Conservation (phyloP, 2,329 filamentous ascomycete species). For the Mycosphaerella sp. region DNA sequence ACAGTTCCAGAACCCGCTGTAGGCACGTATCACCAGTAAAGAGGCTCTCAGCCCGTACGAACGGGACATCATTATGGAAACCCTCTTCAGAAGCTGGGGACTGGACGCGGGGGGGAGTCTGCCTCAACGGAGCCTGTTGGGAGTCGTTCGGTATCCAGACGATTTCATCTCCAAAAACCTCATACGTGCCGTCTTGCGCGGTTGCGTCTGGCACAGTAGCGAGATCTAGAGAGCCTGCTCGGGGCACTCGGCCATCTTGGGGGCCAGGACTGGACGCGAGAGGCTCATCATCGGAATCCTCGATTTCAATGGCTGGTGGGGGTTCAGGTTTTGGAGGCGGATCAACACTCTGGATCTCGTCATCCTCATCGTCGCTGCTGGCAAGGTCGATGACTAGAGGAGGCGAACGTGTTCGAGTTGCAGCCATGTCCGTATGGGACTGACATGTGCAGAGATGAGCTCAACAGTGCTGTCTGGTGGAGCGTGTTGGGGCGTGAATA, state of each 20-base stretch:
- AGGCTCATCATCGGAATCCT: neutral
- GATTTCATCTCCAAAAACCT: constrained; percentile 4
- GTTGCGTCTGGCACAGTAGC: neutral
- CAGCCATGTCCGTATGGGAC: neutral
- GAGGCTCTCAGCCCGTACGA: neutral
- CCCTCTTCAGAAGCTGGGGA: neutral
- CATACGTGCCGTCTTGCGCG: neutral
- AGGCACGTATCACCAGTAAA: constrained; percentile 27
- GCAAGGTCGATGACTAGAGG: constrained; percentile 24
- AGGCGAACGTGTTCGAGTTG: constrained; percentile 1
- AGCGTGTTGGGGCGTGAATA: too few relatives aligned
- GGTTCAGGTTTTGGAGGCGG: neutral
- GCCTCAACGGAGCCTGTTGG: constrained; percentile 5
- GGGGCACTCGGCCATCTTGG: neutral
- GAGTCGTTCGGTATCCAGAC: constrained; percentile 27
- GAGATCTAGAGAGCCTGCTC: too few relatives aligned
- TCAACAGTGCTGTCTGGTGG: too few relatives aligned
- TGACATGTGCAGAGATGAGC: too few relatives aligned
- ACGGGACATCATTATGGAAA: neutral
- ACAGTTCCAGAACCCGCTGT: constrained; percentile 29
- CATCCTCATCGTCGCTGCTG: constrained; percentile 23
- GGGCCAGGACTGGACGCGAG: neutral
- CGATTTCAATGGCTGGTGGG: neutral
- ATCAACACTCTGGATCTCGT: constrained; percentile 1
- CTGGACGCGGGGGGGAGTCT: neutral